Percentiles rank a stretch among this genome's conserved stretches.
These are phyloP conservation scores for Xylariaceae sp. DNA, from an alignment of 2,329 filamentous ascomycete genomes.

Conservation along the genomic window DNA sequence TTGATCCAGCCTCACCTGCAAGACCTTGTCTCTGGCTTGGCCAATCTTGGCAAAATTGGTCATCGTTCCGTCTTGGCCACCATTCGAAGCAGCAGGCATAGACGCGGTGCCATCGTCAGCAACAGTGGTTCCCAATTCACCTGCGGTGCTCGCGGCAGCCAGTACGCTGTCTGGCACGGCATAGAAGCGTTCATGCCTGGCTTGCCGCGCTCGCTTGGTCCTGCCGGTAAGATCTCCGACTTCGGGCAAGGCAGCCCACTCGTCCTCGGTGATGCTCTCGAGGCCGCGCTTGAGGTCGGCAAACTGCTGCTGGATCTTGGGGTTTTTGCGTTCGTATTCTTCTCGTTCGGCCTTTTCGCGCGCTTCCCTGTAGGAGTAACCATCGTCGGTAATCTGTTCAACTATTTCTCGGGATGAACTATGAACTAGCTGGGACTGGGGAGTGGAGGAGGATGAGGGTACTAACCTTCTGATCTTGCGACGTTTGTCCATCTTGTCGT, in stretches of 20 bases:
- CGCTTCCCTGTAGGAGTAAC: constrained; percentile 75
- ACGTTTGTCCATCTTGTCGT: constrained; percentile 93
- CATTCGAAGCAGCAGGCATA: constrained; percentile 31
- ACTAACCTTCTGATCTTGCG: constrained; percentile 85
- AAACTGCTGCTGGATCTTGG: constrained; percentile 97
- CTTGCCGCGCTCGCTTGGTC: constrained; percentile 81
- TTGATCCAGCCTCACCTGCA: constrained; percentile 90
- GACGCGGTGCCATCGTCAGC: constrained; percentile 68
- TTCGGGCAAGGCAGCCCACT: constrained; percentile 94
- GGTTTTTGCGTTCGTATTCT: constrained; percentile 95
- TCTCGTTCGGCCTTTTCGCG: constrained; percentile 88
- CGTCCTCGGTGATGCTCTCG: constrained; percentile 84
- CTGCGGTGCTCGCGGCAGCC: constrained; percentile 76
- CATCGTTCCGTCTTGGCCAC: constrained; percentile 78
- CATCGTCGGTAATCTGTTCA: constrained; percentile 76
- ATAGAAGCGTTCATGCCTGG: constrained; percentile 82
- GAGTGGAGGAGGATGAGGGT: constrained; percentile 21
- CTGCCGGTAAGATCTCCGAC: constrained; percentile 96
- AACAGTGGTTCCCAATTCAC: constrained; percentile 85
- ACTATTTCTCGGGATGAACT: constrained; percentile 56
- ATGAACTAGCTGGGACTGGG: constrained; percentile 60
- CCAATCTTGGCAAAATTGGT: constrained; percentile 98
- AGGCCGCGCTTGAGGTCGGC: constrained; percentile 91
- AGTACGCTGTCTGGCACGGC: constrained; percentile 95
- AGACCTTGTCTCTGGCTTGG: constrained; percentile 90